Evolutionary conservation across 106 monocot species (phyloP).

Genomic region (Vanilla planifolia): DNA sequence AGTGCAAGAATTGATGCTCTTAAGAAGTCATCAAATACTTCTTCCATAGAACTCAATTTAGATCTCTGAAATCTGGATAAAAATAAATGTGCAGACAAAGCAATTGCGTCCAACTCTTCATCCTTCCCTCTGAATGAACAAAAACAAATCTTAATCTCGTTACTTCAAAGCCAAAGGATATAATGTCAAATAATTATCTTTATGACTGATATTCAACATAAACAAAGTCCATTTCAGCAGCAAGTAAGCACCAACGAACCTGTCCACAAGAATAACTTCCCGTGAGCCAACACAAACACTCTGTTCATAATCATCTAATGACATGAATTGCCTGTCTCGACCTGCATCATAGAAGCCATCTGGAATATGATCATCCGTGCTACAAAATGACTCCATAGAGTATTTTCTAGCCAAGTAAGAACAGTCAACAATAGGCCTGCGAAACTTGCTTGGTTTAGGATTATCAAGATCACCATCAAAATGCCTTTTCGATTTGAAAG

Average conservation of each 20-base stretch:
- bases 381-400: constrained; percentile 68
- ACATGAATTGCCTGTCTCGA: constrained; percentile 69
- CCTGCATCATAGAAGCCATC: constrained; percentile 99
- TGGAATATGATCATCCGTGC: constrained; percentile 66
- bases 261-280: constrained; percentile 94
- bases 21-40: constrained; percentile 38
- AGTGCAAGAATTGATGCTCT: constrained; percentile 88
- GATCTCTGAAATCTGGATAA: constrained; percentile 49
- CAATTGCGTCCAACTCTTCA: constrained; percentile 89
- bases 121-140: constrained; percentile 53
- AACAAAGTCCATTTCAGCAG: constrained; percentile 3
- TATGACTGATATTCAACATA: constrained; percentile 1
- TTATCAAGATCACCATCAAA: constrained; percentile 66
- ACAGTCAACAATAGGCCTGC: constrained; percentile 44
- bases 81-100: constrained; percentile 61
- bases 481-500: constrained; percentile 63
- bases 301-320: constrained; percentile 58
- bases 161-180: constrained; percentile 3
- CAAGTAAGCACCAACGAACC: constrained; percentile 31
- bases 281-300: constrained; percentile 58
- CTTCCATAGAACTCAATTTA: constrained; percentile 20
- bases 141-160: constrained; percentile 9
- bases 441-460: constrained; percentile 79
- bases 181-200: neutral
- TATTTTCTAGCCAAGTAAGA: constrained; percentile 69